A percentile compares a stretch with the other conserved stretches of the same genome.
Conservation (phyloP, 495 filamentous ascomycete species). For the Hypoxylon lienhwacheense region DNA sequence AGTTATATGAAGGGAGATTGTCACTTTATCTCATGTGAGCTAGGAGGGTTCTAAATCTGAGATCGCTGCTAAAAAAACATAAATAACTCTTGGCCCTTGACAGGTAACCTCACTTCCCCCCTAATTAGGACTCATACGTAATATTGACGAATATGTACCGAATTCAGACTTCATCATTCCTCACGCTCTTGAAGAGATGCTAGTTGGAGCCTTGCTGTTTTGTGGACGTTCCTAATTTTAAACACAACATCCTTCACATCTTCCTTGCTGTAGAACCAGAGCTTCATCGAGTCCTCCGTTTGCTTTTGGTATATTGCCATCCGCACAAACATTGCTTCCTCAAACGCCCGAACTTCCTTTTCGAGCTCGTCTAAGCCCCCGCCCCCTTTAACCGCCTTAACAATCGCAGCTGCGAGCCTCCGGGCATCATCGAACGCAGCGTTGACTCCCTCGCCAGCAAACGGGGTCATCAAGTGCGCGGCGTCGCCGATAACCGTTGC, state of each 20-base stretch:
- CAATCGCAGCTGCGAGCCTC: slow-evolving; percentile 49
- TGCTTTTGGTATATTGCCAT: slow-evolving; percentile 39
- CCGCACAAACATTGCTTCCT: slow-evolving; percentile 41
- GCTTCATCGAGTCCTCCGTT: slow-evolving; percentile 34
- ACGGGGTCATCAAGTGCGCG: slow-evolving; percentile 64
- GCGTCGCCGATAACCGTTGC: slow-evolving; percentile 64
- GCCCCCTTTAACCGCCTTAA: slow-evolving; percentile 26
- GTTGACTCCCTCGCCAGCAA: slow-evolving; percentile 65
- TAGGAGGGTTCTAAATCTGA: too few relatives aligned
- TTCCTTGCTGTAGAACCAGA: slow-evolving; percentile 38
- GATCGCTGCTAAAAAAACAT: too few relatives aligned
- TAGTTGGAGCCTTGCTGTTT: slow-evolving; percentile 11
- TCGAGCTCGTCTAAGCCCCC: slow-evolving; percentile 36
- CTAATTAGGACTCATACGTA: too few relatives aligned
- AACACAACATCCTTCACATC: slow-evolving; percentile 21
- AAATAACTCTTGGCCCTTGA: too few relatives aligned
- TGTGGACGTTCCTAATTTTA: slow-evolving; percentile 20
- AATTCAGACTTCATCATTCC: slow-evolving; percentile 14
- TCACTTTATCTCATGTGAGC: too few relatives aligned
- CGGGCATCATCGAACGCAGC: slow-evolving; percentile 60
- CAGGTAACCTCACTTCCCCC: too few relatives aligned
- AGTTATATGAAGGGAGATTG: too few relatives aligned
- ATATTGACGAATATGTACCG: slow-evolving; percentile 17
- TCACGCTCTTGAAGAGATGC: slow-evolving; percentile 20
- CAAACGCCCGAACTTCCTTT: slow-evolving; percentile 34